A percentile compares a stretch with the other conserved stretches of the same genome.
Evolutionary conservation across 352 stramenopile genomes (phyloP).

Genomic region (Phytopythium delawarense): DNA sequence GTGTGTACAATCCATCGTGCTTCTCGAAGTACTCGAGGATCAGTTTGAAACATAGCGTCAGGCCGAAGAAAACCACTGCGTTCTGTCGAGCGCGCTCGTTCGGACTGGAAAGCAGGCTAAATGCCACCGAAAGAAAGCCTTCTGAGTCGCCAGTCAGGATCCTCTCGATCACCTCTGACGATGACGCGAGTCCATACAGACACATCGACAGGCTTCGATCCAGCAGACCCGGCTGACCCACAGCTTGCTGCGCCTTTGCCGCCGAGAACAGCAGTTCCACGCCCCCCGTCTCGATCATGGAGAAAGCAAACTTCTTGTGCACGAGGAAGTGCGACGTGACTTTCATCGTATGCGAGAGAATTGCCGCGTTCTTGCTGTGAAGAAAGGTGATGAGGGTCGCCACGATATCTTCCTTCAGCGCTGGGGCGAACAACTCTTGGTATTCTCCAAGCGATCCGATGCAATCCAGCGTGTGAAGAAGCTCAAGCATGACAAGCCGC

Average conservation of each 20-base stretch:
- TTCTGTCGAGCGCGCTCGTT: slow-evolving; percentile 82
- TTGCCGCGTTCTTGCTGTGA: slow-evolving; percentile 75
- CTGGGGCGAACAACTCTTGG: slow-evolving; percentile 76
- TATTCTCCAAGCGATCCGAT: slow-evolving; percentile 84
- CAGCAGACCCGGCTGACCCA: slow-evolving; percentile 51
- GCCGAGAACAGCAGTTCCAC: slow-evolving; percentile 68
- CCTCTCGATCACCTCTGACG: slow-evolving; percentile 69
- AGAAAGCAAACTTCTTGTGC: slow-evolving; percentile 84
- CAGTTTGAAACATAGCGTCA: slow-evolving; percentile 74
- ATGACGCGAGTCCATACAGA: slow-evolving; percentile 79
- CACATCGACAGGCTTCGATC: slow-evolving; percentile 85
- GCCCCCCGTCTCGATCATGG: slow-evolving; percentile 67
- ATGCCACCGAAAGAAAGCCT: slow-evolving; percentile 55
- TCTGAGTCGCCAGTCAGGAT: slow-evolving; percentile 55
- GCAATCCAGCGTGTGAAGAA: slow-evolving; percentile 81
- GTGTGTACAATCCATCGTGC: slow-evolving; percentile 75
- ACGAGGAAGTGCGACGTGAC: slow-evolving; percentile 81
- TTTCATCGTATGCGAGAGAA: slow-evolving; percentile 81
- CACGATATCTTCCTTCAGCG: slow-evolving; percentile 81
- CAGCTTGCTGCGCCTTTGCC: slow-evolving; percentile 49
- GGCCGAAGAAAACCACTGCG: slow-evolving; percentile 78
- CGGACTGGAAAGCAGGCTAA: slow-evolving; percentile 61
- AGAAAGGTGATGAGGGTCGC: slow-evolving; percentile 81
- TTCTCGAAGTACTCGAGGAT: slow-evolving; percentile 86
- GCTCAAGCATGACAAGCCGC: slow-evolving; percentile 73